Evolutionary conservation across 1,284 basidiomycete species (phyloP), one percentile per base, ranked within the genome.

Genomic region (Athelia psychrophila): DNA sequence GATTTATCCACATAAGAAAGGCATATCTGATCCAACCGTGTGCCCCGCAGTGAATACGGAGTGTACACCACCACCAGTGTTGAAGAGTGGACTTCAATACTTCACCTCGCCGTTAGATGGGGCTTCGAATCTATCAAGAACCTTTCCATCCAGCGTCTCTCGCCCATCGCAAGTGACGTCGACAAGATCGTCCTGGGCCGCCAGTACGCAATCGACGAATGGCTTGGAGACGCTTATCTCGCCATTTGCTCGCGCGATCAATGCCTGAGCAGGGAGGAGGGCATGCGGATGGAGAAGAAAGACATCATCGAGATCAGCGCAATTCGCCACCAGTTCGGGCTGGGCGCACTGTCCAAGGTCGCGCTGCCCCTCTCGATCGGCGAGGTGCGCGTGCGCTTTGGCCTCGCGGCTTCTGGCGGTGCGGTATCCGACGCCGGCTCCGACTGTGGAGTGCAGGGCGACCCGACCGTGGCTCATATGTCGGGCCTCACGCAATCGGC

Each of bases 231-330:
- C 20, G 44, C 44, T 6, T 47, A 47, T n/a, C 20, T 9, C 8
- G 18, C 12, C 6, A 5, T 47, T 5, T 47, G 44, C 20, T 12
- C 12, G 20, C 44, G 44, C 18, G 6, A 18, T 6, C 9, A 5
- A 5, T n/a, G 18, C 20, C n/a, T 47, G 44, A 47, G 12, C 25
- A n/a, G 5, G 44, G 44, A 22, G 20, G 44, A 47, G 25, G 44
- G 47, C 20, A n/a, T 5, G n/a, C 44, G 44, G 16, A 4, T 47
- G 8, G 44, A n/a, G 9, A n/a, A 8, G 20, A 9, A 30, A 18
- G 54, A 50, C 20, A 48, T 33, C 25, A 16, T 56, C 24, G 44
- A 51, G 20, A 47, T 55, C 8, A 44, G 9, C 9, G 12, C 18
- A 6, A 6, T 25, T 24, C 20, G 44, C 22, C 22, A 47, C 9